Evolutionary conservation across 805 yeast genomes (phyloP), one percentile per base, ranked within the genome.

Genomic region (Wickerhamomyces chambardii): DNA sequence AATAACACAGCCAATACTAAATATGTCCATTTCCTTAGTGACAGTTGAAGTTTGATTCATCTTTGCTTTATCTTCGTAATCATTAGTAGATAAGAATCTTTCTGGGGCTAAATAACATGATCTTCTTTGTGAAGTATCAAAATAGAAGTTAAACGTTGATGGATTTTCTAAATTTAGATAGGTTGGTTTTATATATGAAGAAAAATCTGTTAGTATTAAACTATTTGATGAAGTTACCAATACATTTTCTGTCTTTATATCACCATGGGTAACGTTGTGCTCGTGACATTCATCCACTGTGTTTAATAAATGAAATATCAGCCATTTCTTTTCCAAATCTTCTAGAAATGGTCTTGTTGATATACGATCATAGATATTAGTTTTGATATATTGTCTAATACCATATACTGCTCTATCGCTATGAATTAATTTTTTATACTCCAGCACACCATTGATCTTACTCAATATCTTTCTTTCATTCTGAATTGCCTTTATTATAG

Each of bases 21-120:
- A 84, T 17, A 90, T 63, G 56, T 92, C 98, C 92, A 84, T 84
- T 33, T 71, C 70, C 19, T 65, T 63, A 1, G 78, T 69, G 21
- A 84, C 52, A 12, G 44, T 46, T 3, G 55, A 65, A 4, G 36
- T 34, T 15, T 39, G 27, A 24, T 41, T 39, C 6, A 32, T 17
- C 5, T 32, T 27, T 8, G 36, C 36, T 16, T 44, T 42, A 24
- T 24, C 27, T 8, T 24, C 27, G 26, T 38, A 38, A 22, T 50
- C 46, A 22, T 38, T 41, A 6, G 48, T 46, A 41, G 49, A 56
- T 41, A 32, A 41, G 48, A 92, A 90, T 44, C 98, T 63, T 53
- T 92, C 98, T 0, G 98, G 98, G 0, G 98, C 97, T 30, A 92
- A 56, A 55, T 90, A 90, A 56, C 98, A 92, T 3, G 76, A 72